Evolutionary conservation across 495 filamentous ascomycete species (phyloP), one percentile per base, ranked within the genome.

Genomic region (Xylaria flabelliformis): DNA sequence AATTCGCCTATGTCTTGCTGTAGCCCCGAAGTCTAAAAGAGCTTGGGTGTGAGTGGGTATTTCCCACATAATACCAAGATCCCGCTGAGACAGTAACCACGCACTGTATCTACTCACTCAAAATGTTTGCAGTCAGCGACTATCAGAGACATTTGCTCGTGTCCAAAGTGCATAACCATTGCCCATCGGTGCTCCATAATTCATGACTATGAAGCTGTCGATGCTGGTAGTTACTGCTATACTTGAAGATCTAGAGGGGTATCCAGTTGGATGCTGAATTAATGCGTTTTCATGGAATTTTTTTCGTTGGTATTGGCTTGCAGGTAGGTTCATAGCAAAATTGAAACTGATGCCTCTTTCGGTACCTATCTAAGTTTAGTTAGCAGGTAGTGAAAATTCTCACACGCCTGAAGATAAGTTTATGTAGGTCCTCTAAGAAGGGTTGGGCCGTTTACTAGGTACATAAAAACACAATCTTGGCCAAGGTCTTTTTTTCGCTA

Each of bases 21-120:
- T 56, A 67, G 50, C n/a, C 65, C 65, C 65, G 10, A 56, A 67
- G 65, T 67, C 65, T 67, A 67, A 67, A 67, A 44, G 53, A 15
- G 26, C 26, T 56, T 29, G 21, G 50, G 53, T 56, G 53, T 24
- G 51, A 12, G 51, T 61, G 58, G 58, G 34, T 34, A 34, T 21
- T 61, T 34, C 32, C 58, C 12, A n/a, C 32, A 19, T 61, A 21
- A 56, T 26, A 56, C 26, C 53, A 56, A 56, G 53, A 56, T 56
- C 26, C 13, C 29, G 7, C 53, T 26, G 21, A 56, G 24, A 56
- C 53, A 32, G 53, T 56, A 17, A 13, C 4, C 13, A 17, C 53
- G 53, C 53, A 56, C 53, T 56, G 53, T 56, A 32, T 13, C 6
- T 3, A 32, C 53, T 13, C 53, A 56, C 26, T 29, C 26, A 1